Evolutionary conservation across 2,329 filamentous ascomycete genomes (phyloP), one percentile per base, ranked within the genome.

Genomic region (Alternaria triticina): DNA sequence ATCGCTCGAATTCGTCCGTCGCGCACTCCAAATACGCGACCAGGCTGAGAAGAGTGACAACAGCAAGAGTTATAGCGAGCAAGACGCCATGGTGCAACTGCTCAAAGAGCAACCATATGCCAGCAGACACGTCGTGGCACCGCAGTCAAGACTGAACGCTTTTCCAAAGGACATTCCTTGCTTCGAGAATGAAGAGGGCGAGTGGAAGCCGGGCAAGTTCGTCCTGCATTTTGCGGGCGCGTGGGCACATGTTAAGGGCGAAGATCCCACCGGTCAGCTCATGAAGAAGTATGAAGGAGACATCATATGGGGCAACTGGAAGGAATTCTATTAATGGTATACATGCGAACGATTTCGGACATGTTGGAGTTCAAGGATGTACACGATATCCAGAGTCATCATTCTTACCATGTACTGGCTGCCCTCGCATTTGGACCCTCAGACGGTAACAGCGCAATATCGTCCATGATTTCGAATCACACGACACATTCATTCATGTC

Each of bases 211-310:
- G 10, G 79, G 79, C 20, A 73, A 66, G 4, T 81, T 82, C 47
- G 62, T 80, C 30, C 40, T 82, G n/a, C 80, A 82, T 69, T 82
- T 82, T 61, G 79, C 80, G 2, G 80, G 80, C 9, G 80, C 80
- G 8, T 81, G 79, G 77, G 80, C 79, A 22, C 78, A 81, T 59
- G 70, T 81, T 13, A 72, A 80, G 51, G 76, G 73, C 17, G 72
- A 79, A 11, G 80, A 81, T 68, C 75, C 80, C 2, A 79, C 79
- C 0, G 80, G 80, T 0, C 61, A 72, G 49, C 69, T 81, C 25
- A 81, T 81, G 79, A 68, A 70, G 43, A 79, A 81, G 68, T 82
- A 81, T 54, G 67, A 77, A 44, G 25, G 59, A 8, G 62, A 76
- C 6, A 75, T 79, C 23, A 71, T 72, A 2, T 79, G 76, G 76